Evolutionary conservation across 768 basidiomycete genomes (phyloP).

Genomic region (Auriscalpium microsporum): DNA sequence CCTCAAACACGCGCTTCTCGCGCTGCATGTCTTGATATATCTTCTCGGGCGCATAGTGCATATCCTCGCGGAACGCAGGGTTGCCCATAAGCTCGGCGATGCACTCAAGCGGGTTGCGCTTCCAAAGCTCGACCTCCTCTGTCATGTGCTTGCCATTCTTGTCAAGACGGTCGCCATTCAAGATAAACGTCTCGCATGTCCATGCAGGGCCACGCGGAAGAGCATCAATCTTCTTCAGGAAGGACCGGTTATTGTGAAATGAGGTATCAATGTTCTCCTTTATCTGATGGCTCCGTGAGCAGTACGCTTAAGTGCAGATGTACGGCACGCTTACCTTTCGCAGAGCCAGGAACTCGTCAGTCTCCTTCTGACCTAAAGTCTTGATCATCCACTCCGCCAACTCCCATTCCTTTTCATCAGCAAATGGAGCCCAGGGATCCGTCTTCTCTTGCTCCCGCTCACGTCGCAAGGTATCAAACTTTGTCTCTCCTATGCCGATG

Average conservation of each 20-base stretch:
- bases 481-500: background rate
- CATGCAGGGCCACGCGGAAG: slow-evolving; percentile 14
- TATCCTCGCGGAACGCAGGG: slow-evolving; percentile 21
- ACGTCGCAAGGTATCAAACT: slow-evolving; percentile 4
- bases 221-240: slow-evolving; percentile 16
- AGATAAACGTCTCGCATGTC: slow-evolving; percentile 9
- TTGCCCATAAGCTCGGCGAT: slow-evolving; percentile 22
- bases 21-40: slow-evolving; percentile 15
- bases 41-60: too few relatives aligned
- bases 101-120: slow-evolving; percentile 20
- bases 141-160: slow-evolving; percentile 5
- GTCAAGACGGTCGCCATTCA: background rate
- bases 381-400: slow-evolving; percentile 14
- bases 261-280: slow-evolving; percentile 1
- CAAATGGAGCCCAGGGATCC: slow-evolving; percentile 12
- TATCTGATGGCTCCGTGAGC: too few relatives aligned
- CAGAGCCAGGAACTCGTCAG: slow-evolving; percentile 18
- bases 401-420: slow-evolving; percentile 14
- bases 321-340: slow-evolving; percentile 9
- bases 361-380: slow-evolving; percentile 14
- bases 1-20: slow-evolving; percentile 21
- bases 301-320: too few relatives aligned
- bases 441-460: background rate
- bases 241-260: slow-evolving; percentile 12
- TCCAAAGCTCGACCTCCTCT: slow-evolving; percentile 18